Conservation (phyloP, 108 stramenopile species). For the Tribonema minus region DNA sequence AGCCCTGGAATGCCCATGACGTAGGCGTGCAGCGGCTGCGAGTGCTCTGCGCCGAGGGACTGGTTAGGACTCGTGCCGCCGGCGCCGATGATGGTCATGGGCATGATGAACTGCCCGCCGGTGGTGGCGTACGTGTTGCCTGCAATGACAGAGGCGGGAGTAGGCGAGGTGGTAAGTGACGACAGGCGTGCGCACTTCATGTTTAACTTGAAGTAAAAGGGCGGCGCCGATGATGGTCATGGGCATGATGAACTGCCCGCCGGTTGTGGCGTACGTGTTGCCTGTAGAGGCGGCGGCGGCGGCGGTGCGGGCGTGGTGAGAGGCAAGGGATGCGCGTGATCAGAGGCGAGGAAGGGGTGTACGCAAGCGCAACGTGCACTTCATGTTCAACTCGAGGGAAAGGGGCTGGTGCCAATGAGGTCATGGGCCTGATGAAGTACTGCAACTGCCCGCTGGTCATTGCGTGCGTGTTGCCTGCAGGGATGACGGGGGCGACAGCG, state of each 20-base stretch:
- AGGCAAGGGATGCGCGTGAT: too few relatives aligned
- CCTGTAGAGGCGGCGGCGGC: too few relatives aligned
- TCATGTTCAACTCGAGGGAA: too few relatives aligned
- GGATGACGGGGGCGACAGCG: too few relatives aligned
- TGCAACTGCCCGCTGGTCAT: conserved; percentile 96
- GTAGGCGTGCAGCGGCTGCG: conserved; percentile 96
- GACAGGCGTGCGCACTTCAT: too few relatives aligned
- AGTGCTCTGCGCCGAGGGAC: conserved; percentile 94
- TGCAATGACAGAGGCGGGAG: too few relatives aligned
- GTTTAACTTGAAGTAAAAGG: too few relatives aligned
- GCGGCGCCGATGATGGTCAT: conserved; percentile 98
- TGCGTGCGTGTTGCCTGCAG: conserved; percentile 98
- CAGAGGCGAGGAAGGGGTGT: too few relatives aligned
- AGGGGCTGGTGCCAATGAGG: conserved; percentile 96
- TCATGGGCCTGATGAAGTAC: conserved; percentile 98
- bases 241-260: conserved; percentile 97
- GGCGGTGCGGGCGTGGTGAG: too few relatives aligned
- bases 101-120: conserved; percentile 96
- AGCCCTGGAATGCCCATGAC: conserved; percentile 98
- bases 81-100: conserved; percentile 96
- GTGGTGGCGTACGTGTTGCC: conserved; percentile 98
- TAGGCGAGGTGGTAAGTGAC: too few relatives aligned
- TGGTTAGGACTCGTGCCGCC: conserved; percentile 98
- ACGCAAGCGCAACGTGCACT: too few relatives aligned
- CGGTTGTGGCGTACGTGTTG: conserved; percentile 96